Percentiles rank a stretch among this genome's conserved stretches.
Evolutionary conservation across 176 grass and related monocot species (phyloP).

Genomic region (Avena insularis): DNA sequence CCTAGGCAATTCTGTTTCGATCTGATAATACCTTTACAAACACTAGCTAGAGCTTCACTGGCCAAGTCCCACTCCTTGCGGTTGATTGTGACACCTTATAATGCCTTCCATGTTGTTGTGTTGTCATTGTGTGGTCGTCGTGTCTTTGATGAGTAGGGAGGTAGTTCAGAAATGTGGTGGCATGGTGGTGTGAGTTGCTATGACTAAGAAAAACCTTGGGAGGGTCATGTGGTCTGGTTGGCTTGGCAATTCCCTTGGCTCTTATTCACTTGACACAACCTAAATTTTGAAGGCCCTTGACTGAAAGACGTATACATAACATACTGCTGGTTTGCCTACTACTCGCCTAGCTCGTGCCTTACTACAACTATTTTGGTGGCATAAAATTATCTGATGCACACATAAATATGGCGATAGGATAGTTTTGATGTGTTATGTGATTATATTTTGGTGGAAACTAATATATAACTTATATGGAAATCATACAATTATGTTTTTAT

Average conservation of each 20-base stretch:
- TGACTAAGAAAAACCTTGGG: not conserved
- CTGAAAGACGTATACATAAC: not conserved
- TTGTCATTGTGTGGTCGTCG: not conserved
- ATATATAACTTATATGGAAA: constrained; percentile 32
- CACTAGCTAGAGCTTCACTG: not conserved
- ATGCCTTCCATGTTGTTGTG: not conserved
- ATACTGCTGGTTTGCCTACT: not conserved
- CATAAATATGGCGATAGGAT: not conserved
- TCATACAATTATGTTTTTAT: constrained; percentile 10
- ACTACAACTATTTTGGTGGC: not conserved
- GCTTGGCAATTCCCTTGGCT: not conserved
- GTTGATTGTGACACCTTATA: not conserved
- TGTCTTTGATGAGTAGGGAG: not conserved
- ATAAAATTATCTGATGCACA: not conserved
- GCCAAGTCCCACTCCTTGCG: not conserved
- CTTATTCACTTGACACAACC: not conserved
- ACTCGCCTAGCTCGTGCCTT: not conserved
- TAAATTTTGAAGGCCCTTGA: not conserved
- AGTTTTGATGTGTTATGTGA: not conserved
- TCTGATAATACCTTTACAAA: too few relatives aligned
- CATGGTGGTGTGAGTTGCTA: constrained; percentile 3
- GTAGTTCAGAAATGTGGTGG: not conserved
- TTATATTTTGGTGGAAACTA: constrained; percentile 18
- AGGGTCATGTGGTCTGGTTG: not conserved
- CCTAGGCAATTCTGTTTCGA: too few relatives aligned